phyloP scores from a whole-genome alignment of 495 filamentous ascomycete genomes.

The Aspergillus bridgeri region DNA sequence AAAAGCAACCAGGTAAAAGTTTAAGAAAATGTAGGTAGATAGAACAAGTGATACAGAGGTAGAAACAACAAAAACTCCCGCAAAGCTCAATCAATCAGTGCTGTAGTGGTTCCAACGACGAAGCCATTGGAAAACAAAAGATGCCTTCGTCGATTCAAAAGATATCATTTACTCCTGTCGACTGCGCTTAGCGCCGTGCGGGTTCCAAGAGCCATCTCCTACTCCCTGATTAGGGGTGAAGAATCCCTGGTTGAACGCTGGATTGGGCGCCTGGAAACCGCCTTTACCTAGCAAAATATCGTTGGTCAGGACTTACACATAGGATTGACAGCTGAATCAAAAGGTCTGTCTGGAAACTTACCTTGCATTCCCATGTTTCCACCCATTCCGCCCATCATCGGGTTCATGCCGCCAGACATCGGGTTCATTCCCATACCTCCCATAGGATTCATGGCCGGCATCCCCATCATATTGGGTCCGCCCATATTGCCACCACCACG shows the following conservation, averaged over 20 bases:
- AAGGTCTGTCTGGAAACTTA: conserved; percentile 40
- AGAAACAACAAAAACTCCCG: not conserved
- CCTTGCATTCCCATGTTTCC: conserved; percentile 60
- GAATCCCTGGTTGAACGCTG: conserved; percentile 79
- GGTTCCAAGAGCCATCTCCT: conserved; percentile 69
- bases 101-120: too few relatives aligned
- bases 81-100: not conserved
- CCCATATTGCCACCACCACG: conserved; percentile 55
- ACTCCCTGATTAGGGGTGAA: conserved; percentile 60
- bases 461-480: conserved; percentile 54
- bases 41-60: not conserved
- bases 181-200: conserved; percentile 77
- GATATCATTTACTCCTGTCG: conserved; percentile 54
- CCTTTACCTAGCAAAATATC: conserved; percentile 31
- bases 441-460: conserved; percentile 48
- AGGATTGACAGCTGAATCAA: not conserved
- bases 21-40: too few relatives aligned
- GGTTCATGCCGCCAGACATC: conserved; percentile 51
- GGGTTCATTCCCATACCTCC: conserved; percentile 64
- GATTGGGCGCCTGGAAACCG: conserved; percentile 65
- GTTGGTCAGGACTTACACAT: conserved; percentile 3
- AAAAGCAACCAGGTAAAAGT: not conserved
- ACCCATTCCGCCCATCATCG: conserved; percentile 57
- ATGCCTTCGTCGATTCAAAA: not conserved
- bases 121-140: not conserved